Percentiles rank a stretch among this genome's conserved stretches.
These are phyloP conservation scores for Lipomyces kockii DNA, from an alignment of 805 yeast species.

Conservation along the genomic window DNA sequence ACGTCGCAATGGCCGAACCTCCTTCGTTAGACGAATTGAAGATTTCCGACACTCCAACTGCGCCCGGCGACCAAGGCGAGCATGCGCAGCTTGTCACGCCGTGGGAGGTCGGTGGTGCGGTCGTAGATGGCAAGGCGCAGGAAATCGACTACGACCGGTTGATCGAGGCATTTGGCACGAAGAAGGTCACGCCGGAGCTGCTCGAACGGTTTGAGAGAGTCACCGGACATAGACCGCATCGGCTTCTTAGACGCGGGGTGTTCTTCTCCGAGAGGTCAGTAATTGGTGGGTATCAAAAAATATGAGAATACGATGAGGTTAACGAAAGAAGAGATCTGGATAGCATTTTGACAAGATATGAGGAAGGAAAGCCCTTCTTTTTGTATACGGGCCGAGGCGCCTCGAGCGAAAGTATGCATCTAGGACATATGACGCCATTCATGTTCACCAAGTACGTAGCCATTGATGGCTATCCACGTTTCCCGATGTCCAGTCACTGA, in stretches of 20 bases:
- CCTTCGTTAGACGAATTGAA: conserved; percentile 18
- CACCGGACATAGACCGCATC: conserved; percentile 92
- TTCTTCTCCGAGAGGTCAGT: conserved; percentile 82
- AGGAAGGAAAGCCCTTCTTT: conserved; percentile 93
- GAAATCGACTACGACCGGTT: conserved; percentile 91
- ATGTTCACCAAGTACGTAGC: conserved; percentile 69
- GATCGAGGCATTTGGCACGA: conserved; percentile 86
- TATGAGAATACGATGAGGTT: background rate
- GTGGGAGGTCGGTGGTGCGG: conserved; percentile 99
- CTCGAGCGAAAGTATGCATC: conserved; percentile 88
- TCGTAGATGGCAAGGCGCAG: conserved; percentile 89
- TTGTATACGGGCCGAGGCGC: conserved; percentile 98
- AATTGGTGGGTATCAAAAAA: background rate
- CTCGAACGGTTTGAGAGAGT: conserved; percentile 73
- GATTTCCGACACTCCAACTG: conserved; percentile 11
- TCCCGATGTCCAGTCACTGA: background rate
- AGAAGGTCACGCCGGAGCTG: conserved; percentile 67
- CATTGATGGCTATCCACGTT: background rate
- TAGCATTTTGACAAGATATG: conserved; percentile 83
- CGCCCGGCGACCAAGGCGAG: background rate
- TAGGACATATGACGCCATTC: conserved; percentile 97
- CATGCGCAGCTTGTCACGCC: conserved; percentile 77
- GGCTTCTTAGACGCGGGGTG: conserved; percentile 83
- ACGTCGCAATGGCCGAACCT: conserved; percentile 20
- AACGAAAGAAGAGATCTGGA: conserved; percentile 44